Evolutionary conservation across 2,329 filamentous ascomycete genomes (phyloP), one percentile per base, ranked within the genome.

Genomic region (Helotiales sp.): DNA sequence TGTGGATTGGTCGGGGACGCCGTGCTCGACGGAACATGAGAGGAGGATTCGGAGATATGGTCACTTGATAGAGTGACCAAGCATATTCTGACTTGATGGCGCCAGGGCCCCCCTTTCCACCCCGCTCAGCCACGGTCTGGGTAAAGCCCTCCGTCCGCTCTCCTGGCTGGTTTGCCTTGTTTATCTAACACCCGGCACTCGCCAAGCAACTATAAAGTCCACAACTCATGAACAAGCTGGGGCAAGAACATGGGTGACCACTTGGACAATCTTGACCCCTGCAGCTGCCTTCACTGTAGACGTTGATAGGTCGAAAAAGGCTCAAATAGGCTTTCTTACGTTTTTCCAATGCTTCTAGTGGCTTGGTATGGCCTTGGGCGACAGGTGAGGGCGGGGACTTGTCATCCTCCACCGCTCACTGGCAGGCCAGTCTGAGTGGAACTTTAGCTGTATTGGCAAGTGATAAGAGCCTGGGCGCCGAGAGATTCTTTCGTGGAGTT

Each of bases 311-410:
- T 20, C 10, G 3, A 22, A 34, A 32, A n/a, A 6, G 30, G 5
- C 52, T 57, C 28, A 57, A 20, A 37, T 24, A 37, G n/a, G 28
- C n/a, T 34, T 57, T 34, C 28, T 57, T 57, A 57, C 52, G 52
- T 57, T 57, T 57, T 57, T 34, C 52, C 30, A 57, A 13, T 57
- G n/a, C 52, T 57, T 57, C 52, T 57, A 57, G 52, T 30, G 52
- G 17, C 52, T 57, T 57, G 52, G 52, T 37, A 57, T 20, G 26
- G 26, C 15, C 50, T 54, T 54, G 50, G 50, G 50, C n/a, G 26
- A n/a, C 50, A 28, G 26, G n/a, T 10, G 15, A 32, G n/a, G 52
- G 30, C 30, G 52, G 52, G 30, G 52, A 57, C 52, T 24, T 20
- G 28, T 22, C 30, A 57, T 24, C 20, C 37, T 57, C 7, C 52